Evolutionary conservation across 257 asterid genomes (phyloP).

Genomic region (Perilla frutescens): DNA sequence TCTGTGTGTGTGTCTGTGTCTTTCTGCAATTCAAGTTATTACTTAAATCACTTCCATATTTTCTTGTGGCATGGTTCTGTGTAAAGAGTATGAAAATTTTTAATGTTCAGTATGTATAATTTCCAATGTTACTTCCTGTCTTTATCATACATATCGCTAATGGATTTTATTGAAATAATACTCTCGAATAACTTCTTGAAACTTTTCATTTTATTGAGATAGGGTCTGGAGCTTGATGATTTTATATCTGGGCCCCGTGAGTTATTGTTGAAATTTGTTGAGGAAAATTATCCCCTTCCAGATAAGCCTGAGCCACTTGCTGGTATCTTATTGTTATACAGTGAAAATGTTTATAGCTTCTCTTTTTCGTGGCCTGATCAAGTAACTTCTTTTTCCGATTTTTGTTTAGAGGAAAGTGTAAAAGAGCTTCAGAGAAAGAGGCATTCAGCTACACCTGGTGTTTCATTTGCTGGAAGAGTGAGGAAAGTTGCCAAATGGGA

Average conservation of each 20-base stretch:
- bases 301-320: slow-evolving; percentile 89
- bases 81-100: neutral
- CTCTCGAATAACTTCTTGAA: slow-evolving; percentile 36
- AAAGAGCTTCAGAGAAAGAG: slow-evolving; percentile 94
- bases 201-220: slow-evolving; percentile 37
- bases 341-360: slow-evolving; percentile 33
- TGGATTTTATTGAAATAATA: slow-evolving; percentile 20
- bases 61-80: slow-evolving; percentile 27
- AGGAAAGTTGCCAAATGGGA: slow-evolving; percentile 84
- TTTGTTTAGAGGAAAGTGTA: slow-evolving; percentile 72
- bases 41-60: slow-evolving; percentile 6
- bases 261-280: slow-evolving; percentile 90
- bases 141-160: slow-evolving; percentile 15
- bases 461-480: slow-evolving; percentile 80
- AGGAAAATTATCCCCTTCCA: slow-evolving; percentile 94
- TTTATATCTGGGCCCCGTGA: slow-evolving; percentile 99
- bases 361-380: slow-evolving; percentile 33
- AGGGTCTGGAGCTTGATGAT: slow-evolving; percentile 98
- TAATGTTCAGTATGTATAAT: slow-evolving; percentile 16
- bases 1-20: slow-evolving; percentile 16
- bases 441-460: slow-evolving; percentile 78
- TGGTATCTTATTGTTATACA: slow-evolving; percentile 53
- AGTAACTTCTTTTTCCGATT: slow-evolving; percentile 24
- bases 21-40: slow-evolving; percentile 8
- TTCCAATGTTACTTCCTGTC: slow-evolving; percentile 15